phyloP scores from a whole-genome alignment of 768 basidiomycete genomes.

The Lentinula detonsa region DNA sequence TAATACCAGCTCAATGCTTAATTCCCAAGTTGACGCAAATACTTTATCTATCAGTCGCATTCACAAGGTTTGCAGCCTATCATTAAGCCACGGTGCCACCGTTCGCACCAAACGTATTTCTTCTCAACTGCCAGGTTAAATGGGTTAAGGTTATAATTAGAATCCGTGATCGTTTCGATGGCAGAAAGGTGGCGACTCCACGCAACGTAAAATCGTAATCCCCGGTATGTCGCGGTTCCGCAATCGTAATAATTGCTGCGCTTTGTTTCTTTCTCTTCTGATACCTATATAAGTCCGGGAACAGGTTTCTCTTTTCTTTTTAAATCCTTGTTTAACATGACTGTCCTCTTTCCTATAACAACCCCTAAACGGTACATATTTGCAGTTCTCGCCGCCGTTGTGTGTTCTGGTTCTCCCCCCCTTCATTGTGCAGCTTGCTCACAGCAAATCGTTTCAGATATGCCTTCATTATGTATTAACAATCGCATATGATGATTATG shows the following conservation, averaged over 20 bases:
- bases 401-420: slow-evolving; percentile 20
- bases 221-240: background rate
- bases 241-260: background rate
- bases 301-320: background rate
- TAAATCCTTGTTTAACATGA: slow-evolving; percentile 9
- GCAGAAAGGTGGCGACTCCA: background rate
- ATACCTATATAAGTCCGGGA: background rate
- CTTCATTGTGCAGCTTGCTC: background rate
- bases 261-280: background rate
- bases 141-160: background rate
- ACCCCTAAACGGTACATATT: slow-evolving; percentile 56
- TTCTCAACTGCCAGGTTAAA: background rate
- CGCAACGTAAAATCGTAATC: background rate
- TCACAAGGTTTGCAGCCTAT: too few species aligned
- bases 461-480: slow-evolving; percentile 50
- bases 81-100: background rate
- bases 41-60: background rate
- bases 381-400: slow-evolving; percentile 39
- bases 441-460: slow-evolving; percentile 28
- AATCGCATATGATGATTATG: slow-evolving; percentile 44
- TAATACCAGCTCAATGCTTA: too few species aligned
- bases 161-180: background rate
- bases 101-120: background rate
- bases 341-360: slow-evolving; percentile 35
- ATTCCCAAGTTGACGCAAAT: too few species aligned